Evolutionary conservation across 139 green algal genomes (phyloP).

Genomic region (Monoraphidium neglectum): DNA sequence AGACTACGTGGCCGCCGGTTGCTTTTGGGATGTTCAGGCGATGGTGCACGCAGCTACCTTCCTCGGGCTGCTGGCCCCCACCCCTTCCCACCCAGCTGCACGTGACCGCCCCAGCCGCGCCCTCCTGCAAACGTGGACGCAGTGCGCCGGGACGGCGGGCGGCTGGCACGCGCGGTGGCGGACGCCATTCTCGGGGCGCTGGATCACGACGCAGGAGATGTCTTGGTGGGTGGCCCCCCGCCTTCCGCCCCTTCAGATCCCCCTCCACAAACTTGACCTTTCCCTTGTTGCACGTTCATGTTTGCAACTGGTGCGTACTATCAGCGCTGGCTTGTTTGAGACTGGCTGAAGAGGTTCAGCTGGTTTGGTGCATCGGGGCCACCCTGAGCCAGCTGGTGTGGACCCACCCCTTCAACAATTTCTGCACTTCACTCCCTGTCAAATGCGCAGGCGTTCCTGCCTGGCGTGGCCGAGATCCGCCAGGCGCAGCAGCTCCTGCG

Average conservation of each 20-base stretch:
- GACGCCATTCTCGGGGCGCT: conserved; percentile 38
- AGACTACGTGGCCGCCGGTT: not conserved
- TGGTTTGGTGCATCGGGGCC: no score
- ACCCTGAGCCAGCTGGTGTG: not conserved
- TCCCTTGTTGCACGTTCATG: no score
- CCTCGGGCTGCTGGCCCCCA: not conserved
- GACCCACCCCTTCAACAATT: conserved; percentile 10
- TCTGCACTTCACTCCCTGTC: no score
- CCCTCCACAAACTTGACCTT: no score
- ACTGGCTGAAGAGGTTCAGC: no score
- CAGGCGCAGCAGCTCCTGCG: conserved; percentile 28
- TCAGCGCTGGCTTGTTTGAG: no score
- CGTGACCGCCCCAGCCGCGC: not conserved
- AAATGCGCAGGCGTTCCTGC: conserved; percentile 45
- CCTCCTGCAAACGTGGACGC: not conserved
- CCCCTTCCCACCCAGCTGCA: not conserved
- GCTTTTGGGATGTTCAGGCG: not conserved
- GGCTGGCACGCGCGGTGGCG: conserved; percentile 41
- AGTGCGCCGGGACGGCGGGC: conserved; percentile 23
- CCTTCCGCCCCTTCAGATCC: no score
- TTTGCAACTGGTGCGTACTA: no score
- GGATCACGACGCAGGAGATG: conserved; percentile 4
- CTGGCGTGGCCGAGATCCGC: conserved; percentile 60
- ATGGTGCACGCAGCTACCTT: not conserved
- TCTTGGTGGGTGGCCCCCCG: conserved; percentile 1